Base-by-base conservation (phyloP, 345 rosid species). In the Salix dunnii region DNA sequence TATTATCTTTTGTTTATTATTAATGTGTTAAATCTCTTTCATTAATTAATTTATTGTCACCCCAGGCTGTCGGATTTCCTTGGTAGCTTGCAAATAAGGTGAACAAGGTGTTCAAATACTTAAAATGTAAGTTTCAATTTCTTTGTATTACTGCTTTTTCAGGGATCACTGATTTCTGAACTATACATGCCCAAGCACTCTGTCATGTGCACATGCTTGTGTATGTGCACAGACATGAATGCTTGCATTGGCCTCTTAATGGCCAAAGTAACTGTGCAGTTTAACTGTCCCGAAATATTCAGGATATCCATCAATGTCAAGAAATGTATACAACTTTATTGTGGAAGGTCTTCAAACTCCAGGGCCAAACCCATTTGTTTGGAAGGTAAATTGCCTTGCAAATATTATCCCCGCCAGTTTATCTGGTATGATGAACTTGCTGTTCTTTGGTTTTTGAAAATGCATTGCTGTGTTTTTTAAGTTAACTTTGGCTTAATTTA, bases 1-100 rank as follows among this genome's bases (percentile, higher is more conserved):
- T 43, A 0, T 7, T 3, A 1, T 43, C 40, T 1, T n/a, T 48
- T 3, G 14, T 20, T 4, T 68, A 16, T 20, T 46, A 11, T 21
- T 13, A 5, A 17, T 16, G 7, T 64, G 46, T 69, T 48, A 62
- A 53, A n/a, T 51, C 12, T 43, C 51, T 67, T 46, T 7, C 2
- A 35, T 46, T 18, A 73, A 65, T 14, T 30, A 36, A 36, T 74
- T 65, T 38, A 10, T 78, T 49, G 64, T 35, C 7, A 73, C 53
- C 82, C 76, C 90, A 93, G 97, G 92, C 83, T 91, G 78, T 85
- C 97, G 5, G 97, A 89, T 79, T 85, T 91, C 66, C 87, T 90
- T 43, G 80, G 87, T 70, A 83, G 85, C 76, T 51, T 93, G 82
- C 84, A 81, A 70, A 74, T 81, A 67, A 49, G 70, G 30, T 81